Conservation (phyloP, 75 land plant species). For the Cupressus sempervirens region DNA sequence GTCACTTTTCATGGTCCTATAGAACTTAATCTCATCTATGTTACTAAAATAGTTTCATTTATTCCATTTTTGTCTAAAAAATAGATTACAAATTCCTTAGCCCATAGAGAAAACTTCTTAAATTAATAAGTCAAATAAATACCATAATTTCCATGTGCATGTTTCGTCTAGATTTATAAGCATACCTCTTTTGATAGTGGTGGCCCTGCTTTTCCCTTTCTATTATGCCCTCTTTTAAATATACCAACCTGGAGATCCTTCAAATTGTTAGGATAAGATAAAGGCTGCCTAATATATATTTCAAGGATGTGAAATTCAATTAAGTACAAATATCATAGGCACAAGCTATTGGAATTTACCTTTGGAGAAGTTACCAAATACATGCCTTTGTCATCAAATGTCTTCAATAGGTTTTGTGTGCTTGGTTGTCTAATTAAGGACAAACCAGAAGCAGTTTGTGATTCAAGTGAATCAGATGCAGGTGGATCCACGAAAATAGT, state of each 20-base stretch:
- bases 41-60: too few relatives aligned
- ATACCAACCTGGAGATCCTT: background rate
- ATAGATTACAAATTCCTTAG: too few relatives aligned
- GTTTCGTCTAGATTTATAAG: background rate
- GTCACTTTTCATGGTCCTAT: too few relatives aligned
- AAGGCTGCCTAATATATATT: background rate
- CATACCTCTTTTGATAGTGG: background rate
- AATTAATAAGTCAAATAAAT: too few relatives aligned
- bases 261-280: background rate
- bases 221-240: background rate
- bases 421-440: background rate
- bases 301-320: slow-evolving; percentile 3
- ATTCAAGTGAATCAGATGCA: background rate
- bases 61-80: too few relatives aligned
- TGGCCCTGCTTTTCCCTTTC: background rate
- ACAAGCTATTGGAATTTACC: background rate
- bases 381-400: background rate
- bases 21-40: too few relatives aligned
- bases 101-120: too few relatives aligned
- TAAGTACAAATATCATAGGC: background rate
- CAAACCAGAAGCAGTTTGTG: background rate
- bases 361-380: background rate
- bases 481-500: background rate
- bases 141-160: too few relatives aligned
- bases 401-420: background rate